Evolutionary conservation across 2,329 filamentous ascomycete genomes (phyloP).

Genomic region (Xylaria sp.): DNA sequence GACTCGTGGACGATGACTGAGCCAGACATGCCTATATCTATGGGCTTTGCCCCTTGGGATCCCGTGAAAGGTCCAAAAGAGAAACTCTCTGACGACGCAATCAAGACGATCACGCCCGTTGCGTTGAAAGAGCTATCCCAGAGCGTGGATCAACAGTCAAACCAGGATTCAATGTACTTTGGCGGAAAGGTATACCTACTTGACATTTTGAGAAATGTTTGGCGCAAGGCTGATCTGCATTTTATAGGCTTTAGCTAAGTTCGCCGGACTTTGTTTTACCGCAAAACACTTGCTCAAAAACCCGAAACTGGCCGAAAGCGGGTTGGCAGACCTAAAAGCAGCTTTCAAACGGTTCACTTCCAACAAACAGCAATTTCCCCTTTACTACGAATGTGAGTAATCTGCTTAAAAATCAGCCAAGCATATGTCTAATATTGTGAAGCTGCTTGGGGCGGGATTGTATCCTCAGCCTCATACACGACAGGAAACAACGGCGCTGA

Average conservation of each 20-base stretch:
- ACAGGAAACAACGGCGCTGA: conserved; percentile 77
- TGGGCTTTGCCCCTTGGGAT: conserved; percentile 84
- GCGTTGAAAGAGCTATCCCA: conserved; percentile 80
- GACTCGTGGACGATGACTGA: conserved; percentile 84
- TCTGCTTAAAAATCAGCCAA: background rate
- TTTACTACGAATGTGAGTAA: conserved; percentile 70
- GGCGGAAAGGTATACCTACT: conserved; percentile 74
- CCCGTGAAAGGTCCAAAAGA: conserved; percentile 60
- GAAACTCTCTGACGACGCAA: conserved; percentile 62
- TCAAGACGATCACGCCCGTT: conserved; percentile 67
- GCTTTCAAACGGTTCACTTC: conserved; percentile 73
- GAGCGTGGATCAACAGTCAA: conserved; percentile 76
- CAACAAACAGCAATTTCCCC: conserved; percentile 74
- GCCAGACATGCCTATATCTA: conserved; percentile 72
- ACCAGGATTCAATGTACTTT: conserved; percentile 91
- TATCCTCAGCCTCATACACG: conserved; percentile 77
- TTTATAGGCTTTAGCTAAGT: conserved; percentile 74
- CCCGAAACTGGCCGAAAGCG: conserved; percentile 63
- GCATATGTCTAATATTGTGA: conserved; percentile 28
- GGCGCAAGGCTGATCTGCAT: background rate
- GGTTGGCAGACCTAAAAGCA: conserved; percentile 70
- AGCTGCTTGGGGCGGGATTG: conserved; percentile 81
- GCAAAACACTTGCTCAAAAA: conserved; percentile 72
- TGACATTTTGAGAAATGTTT: background rate
- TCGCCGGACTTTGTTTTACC: conserved; percentile 74